Conservation (phyloP, 192 early-diverging fungal species). For the Paraglomus occultum region DNA sequence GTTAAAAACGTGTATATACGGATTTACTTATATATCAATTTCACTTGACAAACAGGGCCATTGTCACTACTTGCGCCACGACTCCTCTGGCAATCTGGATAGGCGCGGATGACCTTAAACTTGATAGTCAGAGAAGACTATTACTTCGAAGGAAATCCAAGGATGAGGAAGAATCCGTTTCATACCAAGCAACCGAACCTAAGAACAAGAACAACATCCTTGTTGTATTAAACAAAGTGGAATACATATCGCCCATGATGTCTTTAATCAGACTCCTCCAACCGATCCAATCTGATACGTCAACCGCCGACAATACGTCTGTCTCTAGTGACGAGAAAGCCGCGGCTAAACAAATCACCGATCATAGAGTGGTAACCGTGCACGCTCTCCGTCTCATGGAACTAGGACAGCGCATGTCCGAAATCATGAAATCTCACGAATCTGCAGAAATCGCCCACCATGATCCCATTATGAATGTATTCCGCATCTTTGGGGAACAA, state of each 20-base stretch:
- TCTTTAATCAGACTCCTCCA: conserved; percentile 36
- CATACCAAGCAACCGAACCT: background rate
- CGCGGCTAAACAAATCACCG: background rate
- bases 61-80: conserved; percentile 88
- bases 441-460: conserved; percentile 53
- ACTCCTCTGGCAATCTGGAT: conserved; percentile 70
- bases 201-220: conserved; percentile 33
- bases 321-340: background rate
- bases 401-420: conserved; percentile 76
- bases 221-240: conserved; percentile 42
- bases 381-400: conserved; percentile 77
- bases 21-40: background rate
- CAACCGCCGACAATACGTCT: background rate
- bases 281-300: conserved; percentile 10
- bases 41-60: conserved; percentile 57
- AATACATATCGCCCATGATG: conserved; percentile 45
- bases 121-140: conserved; percentile 1
- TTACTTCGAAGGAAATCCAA: conserved; percentile 24
- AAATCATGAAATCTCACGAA: conserved; percentile 76
- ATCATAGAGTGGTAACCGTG: conserved; percentile 29
- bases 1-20: background rate
- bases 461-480: conserved; percentile 80
- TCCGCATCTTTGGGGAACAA: conserved; percentile 78
- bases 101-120: conserved; percentile 72
- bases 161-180: background rate